Percentiles rank a stretch among this genome's conserved stretches.
Evolutionary conservation across 805 yeast species (phyloP).

Genomic region (Candida dajiaensis): DNA sequence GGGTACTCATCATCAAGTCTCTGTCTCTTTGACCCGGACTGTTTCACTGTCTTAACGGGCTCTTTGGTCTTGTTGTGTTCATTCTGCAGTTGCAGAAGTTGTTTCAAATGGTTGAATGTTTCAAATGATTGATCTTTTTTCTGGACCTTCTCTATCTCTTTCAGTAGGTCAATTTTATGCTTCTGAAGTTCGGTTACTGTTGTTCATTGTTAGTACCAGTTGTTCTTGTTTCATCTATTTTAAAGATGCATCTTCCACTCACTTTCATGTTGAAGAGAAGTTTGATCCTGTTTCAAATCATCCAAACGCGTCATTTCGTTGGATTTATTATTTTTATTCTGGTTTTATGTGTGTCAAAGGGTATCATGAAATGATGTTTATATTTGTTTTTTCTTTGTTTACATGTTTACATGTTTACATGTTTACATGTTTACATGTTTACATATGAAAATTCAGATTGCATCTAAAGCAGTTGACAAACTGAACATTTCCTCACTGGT

Average conservation of each 20-base stretch:
- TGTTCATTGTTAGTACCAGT: slow-evolving; percentile 3
- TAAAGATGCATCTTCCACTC: not conserved
- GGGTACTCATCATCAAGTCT: slow-evolving; percentile 12
- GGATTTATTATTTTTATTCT: too few species aligned
- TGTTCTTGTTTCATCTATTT: not conserved
- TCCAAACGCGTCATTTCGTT: slow-evolving; percentile 24
- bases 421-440: too few species aligned
- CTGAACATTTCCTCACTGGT: slow-evolving; percentile 5
- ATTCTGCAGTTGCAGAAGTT: slow-evolving; percentile 1
- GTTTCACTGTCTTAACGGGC: not conserved
- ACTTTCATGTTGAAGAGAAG: slow-evolving; percentile 29
- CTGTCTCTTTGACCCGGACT: slow-evolving; percentile 3
- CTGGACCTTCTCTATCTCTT: slow-evolving; percentile 21
- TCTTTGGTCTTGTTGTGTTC: not conserved
- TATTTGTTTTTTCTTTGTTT: not conserved
- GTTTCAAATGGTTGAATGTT: slow-evolving; percentile 26
- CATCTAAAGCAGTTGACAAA: not conserved
- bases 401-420: too few species aligned
- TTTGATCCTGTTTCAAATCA: slow-evolving; percentile 31
- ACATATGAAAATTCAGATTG: not conserved
- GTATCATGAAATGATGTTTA: too few species aligned
- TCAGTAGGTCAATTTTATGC: slow-evolving; percentile 15
- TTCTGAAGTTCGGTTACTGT: slow-evolving; percentile 20
- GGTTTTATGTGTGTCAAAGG: too few species aligned
- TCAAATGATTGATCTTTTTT: slow-evolving; percentile 19